These are phyloP conservation scores for Coccomyxa sp. DNA, from an alignment of 139 green algal species.

Conservation along the genomic window DNA sequence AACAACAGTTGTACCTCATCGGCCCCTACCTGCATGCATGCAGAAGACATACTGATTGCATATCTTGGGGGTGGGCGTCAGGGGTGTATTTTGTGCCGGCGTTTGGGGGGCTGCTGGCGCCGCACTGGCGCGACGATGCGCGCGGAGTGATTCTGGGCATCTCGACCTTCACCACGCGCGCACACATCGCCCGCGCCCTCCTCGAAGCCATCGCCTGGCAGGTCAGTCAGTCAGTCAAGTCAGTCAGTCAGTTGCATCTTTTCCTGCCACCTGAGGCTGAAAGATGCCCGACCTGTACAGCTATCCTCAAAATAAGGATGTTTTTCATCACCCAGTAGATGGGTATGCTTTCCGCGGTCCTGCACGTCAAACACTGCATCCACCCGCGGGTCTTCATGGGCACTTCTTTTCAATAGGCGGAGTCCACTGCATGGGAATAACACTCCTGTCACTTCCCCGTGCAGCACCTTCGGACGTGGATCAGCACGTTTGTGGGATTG, in stretches of 20 bases:
- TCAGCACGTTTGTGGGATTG: too few relatives aligned
- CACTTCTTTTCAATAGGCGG: too few relatives aligned
- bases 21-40: too few relatives aligned
- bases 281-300: neutral
- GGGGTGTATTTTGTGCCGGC: constrained; percentile 97
- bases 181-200: constrained; percentile 80
- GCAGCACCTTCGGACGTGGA: too few relatives aligned
- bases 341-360: too few relatives aligned
- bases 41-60: too few relatives aligned
- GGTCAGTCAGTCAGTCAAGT: constrained; percentile 7
- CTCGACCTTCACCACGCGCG: constrained; percentile 53
- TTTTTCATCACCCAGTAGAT: neutral
- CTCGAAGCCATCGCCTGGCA: constrained; percentile 95
- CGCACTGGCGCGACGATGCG: constrained; percentile 84
- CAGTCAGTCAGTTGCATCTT: neutral
- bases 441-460: too few relatives aligned
- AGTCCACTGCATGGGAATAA: too few relatives aligned
- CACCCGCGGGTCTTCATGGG: too few relatives aligned
- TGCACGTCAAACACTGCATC: too few relatives aligned
- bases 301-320: neutral
- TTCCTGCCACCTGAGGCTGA: neutral
- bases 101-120: constrained; percentile 92
- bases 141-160: constrained; percentile 81
- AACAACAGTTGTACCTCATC: too few relatives aligned
- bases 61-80: neutral